phyloP scores from a whole-genome alignment of 2,329 filamentous ascomycete species.

The Neofusicoccum umdonicola region DNA sequence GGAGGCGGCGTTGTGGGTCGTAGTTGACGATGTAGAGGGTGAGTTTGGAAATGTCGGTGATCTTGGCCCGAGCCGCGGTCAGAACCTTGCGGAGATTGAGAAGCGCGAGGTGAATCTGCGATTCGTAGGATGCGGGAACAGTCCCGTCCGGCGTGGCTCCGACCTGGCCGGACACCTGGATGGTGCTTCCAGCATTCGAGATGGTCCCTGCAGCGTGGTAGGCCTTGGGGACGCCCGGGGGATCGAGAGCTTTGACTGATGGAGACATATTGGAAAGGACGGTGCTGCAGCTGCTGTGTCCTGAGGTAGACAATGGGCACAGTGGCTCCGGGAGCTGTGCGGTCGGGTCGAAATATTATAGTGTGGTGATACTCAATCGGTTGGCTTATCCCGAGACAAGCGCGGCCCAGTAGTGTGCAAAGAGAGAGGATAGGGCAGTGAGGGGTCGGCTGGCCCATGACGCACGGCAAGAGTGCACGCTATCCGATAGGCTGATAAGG shows the following conservation, averaged over 20 bases:
- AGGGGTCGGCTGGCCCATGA: neutral
- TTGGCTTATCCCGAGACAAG: too few relatives aligned
- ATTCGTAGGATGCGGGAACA: constrained; percentile 40
- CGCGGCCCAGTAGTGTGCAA: too few relatives aligned
- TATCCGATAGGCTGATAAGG: constrained; percentile 2
- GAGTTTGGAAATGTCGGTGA: constrained; percentile 43
- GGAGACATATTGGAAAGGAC: neutral
- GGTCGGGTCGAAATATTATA: too few relatives aligned
- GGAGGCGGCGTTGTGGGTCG: constrained; percentile 35
- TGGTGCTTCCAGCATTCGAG: constrained; percentile 18
- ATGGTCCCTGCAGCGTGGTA: constrained; percentile 25
- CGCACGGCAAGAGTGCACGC: neutral
- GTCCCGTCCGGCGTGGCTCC: constrained; percentile 31
- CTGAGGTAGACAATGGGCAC: too few relatives aligned
- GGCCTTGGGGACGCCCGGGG: neutral
- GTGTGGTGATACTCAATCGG: too few relatives aligned
- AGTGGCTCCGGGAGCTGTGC: too few relatives aligned
- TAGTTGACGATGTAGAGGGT: constrained; percentile 48
- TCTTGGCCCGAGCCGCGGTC: constrained; percentile 33
- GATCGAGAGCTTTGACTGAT: neutral
- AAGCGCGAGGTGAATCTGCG: constrained; percentile 42
- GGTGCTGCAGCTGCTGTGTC: too few relatives aligned
- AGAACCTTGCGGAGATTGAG: constrained; percentile 40
- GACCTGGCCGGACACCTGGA: constrained; percentile 39
- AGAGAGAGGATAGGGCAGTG: neutral